Base-by-base conservation (phyloP, 2,329 filamentous ascomycete species). In the Kalmusia sp. region DNA sequence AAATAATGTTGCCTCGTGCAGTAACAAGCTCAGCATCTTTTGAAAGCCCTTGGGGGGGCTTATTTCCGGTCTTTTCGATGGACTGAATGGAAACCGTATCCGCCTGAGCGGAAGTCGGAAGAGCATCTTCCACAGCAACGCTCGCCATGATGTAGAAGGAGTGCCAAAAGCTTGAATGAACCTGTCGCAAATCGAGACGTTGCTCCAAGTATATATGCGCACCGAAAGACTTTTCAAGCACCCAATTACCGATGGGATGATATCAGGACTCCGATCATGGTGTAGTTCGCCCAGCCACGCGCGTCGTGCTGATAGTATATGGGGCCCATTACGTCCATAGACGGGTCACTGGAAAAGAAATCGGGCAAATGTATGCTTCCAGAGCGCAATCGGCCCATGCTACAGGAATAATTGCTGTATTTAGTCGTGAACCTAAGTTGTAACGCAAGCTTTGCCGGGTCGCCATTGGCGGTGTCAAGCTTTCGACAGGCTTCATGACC, bases 11-110 rank as follows among this genome's bases (percentile, higher is more conserved):
- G 11, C 47, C 47, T 24, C 37, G 31, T 33, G 17, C 21, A 4
- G 47, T 49, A 21, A 49, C 28, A 11, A 49, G 34, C 24, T 49
- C 34, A n/a, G 47, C 47, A 19, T 49, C 37, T 21, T 49, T 39
- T 6, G 47, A 15, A 14, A 49, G 30, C 8, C 34, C 47, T 15
- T 41, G 24, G 6, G 47, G 46, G 14, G 28, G 28, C 6, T 39
- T 41, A 14, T 47, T 28, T 14, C 28, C 27, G n/a, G 25, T 21
- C 27, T 49, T 49, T 17, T 49, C 37, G 14, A 49, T 41, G 9
- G 47, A 49, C 9, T 41, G 47, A 12, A 41, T 33, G 8, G 47
- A 49, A 2, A 41, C 35, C 9, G 37, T 33, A 17, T 49, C 47
- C 27, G 47, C 35, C 28, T 39, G 37, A 22, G 28, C 27, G 17